phyloP scores from a whole-genome alignment of 2,329 filamentous ascomycete genomes.

The Coniosporium tulheliwenetii region DNA sequence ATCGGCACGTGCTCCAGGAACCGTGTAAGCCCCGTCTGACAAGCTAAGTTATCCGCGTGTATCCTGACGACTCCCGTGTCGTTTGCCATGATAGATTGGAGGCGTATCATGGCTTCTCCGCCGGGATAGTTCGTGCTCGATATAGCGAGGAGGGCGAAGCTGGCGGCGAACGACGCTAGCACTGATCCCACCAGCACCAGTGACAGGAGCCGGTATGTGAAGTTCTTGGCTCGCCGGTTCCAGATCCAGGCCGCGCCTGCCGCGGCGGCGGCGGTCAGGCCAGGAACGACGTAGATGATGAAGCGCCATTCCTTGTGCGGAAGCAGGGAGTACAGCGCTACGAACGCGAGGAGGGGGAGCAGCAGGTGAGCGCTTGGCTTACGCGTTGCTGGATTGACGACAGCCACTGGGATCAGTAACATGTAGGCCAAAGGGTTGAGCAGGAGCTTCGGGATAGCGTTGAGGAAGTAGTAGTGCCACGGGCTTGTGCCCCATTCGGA shows the following conservation, averaged over 20 bases:
- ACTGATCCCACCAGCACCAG: conserved; percentile 44
- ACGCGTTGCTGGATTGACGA: conserved; percentile 31
- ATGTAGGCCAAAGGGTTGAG: conserved; percentile 57
- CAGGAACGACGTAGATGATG: conserved; percentile 74
- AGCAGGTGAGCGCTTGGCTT: conserved; percentile 34
- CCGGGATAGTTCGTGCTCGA: conserved; percentile 91
- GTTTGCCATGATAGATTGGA: conserved; percentile 16
- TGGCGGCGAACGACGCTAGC: conserved; percentile 41
- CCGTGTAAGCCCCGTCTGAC: conserved; percentile 46
- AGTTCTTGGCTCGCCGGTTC: conserved; percentile 44
- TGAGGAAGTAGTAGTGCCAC: conserved; percentile 74
- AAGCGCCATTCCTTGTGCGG: conserved; percentile 96
- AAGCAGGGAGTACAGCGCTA: conserved; percentile 69
- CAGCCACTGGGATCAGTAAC: conserved; percentile 32
- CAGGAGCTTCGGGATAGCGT: conserved; percentile 66
- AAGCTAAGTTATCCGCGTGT: conserved; percentile 45
- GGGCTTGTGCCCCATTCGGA: conserved; percentile 78
- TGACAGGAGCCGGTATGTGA: conserved; percentile 39
- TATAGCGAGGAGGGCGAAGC: conserved; percentile 53
- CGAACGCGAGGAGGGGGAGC: conserved; percentile 54
- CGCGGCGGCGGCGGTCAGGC: conserved; percentile 62
- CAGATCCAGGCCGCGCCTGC: conserved; percentile 54
- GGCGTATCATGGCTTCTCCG: conserved; percentile 51
- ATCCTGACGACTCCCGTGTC: conserved; percentile 20
- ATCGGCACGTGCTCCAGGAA: conserved; percentile 32